Evolutionary conservation across 352 stramenopile species (phyloP).

Genomic region (Pythium vanterpoolii): DNA sequence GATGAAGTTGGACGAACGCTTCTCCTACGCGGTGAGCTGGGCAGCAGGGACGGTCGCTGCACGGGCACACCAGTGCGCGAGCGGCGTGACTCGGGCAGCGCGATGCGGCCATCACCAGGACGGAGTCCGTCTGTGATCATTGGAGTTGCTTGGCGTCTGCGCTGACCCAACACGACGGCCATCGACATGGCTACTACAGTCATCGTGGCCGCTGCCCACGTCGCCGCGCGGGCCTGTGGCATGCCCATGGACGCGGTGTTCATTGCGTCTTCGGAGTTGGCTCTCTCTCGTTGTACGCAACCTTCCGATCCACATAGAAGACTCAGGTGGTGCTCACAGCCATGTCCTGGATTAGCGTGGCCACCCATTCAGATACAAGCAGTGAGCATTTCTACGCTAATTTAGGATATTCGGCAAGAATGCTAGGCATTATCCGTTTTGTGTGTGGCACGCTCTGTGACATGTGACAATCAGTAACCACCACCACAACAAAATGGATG

Average conservation of each 20-base stretch:
- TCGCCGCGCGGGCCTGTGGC: slow-evolving; percentile 10
- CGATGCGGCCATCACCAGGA: slow-evolving; percentile 4
- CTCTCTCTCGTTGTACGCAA: background rate
- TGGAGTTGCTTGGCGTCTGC: slow-evolving; percentile 1
- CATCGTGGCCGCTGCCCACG: slow-evolving; percentile 32
- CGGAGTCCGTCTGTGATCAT: background rate
- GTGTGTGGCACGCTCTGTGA: background rate
- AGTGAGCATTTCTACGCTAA: no score
- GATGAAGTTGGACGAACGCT: background rate
- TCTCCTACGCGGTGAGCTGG: slow-evolving; percentile 12
- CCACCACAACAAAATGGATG: no score
- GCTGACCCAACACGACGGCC: slow-evolving; percentile 30
- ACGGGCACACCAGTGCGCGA: slow-evolving; percentile 9
- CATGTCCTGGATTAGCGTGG: background rate
- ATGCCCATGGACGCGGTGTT: background rate
- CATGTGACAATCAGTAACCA: background rate
- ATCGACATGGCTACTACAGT: slow-evolving; percentile 29
- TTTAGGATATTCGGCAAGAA: background rate
- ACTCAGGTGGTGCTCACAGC: no score
- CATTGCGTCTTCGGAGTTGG: background rate
- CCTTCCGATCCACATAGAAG: background rate
- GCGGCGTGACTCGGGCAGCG: slow-evolving; percentile 1
- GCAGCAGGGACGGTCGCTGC: slow-evolving; percentile 8
- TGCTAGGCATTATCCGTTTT: background rate
- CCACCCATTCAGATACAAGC: background rate